phyloP scores from a whole-genome alignment of 441 rosid genomes.

The Viola pubescens region DNA sequence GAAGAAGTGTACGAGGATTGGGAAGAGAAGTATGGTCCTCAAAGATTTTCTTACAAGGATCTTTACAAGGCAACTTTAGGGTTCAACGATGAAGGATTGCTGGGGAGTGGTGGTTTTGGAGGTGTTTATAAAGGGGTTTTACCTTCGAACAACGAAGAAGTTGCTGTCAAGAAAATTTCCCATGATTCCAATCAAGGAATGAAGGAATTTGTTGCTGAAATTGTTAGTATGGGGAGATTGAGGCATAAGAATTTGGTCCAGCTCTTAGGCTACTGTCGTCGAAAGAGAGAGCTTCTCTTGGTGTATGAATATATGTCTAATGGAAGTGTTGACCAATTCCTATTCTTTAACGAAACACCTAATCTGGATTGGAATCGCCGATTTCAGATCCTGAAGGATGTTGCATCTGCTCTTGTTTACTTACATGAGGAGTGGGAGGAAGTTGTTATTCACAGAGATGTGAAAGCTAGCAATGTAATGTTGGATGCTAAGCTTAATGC shows the following conservation, averaged over 20 bases:
- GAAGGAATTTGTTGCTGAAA: constrained; percentile 30
- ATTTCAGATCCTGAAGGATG: constrained; percentile 27
- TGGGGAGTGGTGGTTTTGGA: constrained; percentile 37
- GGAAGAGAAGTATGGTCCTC: constrained; percentile 29
- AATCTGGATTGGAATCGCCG: constrained; percentile 27
- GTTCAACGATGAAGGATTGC: constrained; percentile 22
- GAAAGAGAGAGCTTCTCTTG: constrained; percentile 28
- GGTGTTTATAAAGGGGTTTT: constrained; percentile 25
- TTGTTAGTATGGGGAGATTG: constrained; percentile 22
- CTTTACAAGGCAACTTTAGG: constrained; percentile 31
- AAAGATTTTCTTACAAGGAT: constrained; percentile 26
- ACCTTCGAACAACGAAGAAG: constrained; percentile 15
- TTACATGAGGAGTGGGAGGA: constrained; percentile 42
- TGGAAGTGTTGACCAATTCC: constrained; percentile 33
- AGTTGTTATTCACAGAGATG: constrained; percentile 35
- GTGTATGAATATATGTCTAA: constrained; percentile 34
- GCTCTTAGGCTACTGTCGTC: constrained; percentile 33
- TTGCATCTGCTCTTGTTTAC: constrained; percentile 24
- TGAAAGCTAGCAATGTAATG: constrained; percentile 24
- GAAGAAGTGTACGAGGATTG: constrained; percentile 29
- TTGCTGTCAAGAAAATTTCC: constrained; percentile 33
- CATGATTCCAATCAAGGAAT: constrained; percentile 26
- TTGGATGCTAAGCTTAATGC: constrained; percentile 31
- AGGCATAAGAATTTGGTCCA: constrained; percentile 33
- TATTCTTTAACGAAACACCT: constrained; percentile 14